Conservation (phyloP, 768 basidiomycete genomes). For the Hydnomerulius pinastri region DNA sequence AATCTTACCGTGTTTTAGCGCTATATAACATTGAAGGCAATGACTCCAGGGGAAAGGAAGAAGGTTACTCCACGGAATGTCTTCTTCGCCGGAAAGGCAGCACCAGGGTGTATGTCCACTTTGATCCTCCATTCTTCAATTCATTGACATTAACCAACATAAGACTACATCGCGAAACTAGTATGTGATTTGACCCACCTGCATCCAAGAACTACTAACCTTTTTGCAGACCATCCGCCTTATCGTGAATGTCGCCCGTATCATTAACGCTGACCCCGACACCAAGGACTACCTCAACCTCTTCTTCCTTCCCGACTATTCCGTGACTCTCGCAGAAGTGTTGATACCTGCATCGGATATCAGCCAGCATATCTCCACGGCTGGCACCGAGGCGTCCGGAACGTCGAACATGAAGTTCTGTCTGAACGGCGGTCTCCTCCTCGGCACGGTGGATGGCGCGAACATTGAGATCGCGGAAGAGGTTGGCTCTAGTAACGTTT, state of each 20-base stretch:
- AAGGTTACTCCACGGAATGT: slow-evolving; percentile 84
- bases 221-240: slow-evolving; percentile 76
- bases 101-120: slow-evolving; percentile 73
- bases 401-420: slow-evolving; percentile 91
- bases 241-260: slow-evolving; percentile 84
- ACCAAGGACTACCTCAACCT: slow-evolving; percentile 84
- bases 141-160: slow-evolving; percentile 7
- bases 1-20: slow-evolving; percentile 46
- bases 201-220: background rate
- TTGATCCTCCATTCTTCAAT: background rate
- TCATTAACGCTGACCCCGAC: slow-evolving; percentile 74
- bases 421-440: slow-evolving; percentile 83
- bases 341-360: slow-evolving; percentile 93
- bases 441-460: slow-evolving; percentile 94
- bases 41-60: slow-evolving; percentile 78
- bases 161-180: slow-evolving; percentile 91
- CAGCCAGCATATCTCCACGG: slow-evolving; percentile 95
- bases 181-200: slow-evolving; percentile 35
- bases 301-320: slow-evolving; percentile 97
- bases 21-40: slow-evolving; percentile 77
- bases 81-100: slow-evolving; percentile 98
- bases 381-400: slow-evolving; percentile 88
- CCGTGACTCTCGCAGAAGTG: slow-evolving; percentile 79
- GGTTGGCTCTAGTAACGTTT: slow-evolving; percentile 90
- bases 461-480: slow-evolving; percentile 98